Conservation (phyloP, 1,139 yeast species). For the Pneumocystis carinii region DNA sequence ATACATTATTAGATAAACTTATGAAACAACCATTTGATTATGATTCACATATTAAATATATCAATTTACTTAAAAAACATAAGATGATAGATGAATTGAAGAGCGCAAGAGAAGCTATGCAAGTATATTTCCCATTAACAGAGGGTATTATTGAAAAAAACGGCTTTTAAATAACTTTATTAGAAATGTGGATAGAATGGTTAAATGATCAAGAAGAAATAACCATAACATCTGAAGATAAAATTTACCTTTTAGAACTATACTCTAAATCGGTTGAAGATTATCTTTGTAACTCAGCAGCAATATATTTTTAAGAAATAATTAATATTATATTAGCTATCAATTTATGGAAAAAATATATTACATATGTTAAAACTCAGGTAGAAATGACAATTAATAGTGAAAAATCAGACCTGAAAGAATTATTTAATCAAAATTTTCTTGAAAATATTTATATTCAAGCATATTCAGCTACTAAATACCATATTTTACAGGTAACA, state of each 20-base stretch:
- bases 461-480: conserved; percentile 22
- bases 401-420: conserved; percentile 3
- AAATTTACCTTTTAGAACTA: conserved; percentile 12
- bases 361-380: conserved; percentile 12
- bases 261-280: conserved; percentile 16
- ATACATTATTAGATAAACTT: background rate
- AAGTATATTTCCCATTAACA: conserved; percentile 8
- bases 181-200: conserved; percentile 10
- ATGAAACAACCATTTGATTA: background rate
- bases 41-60: conserved; percentile 1
- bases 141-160: background rate
- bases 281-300: conserved; percentile 10
- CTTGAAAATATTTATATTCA: conserved; percentile 8
- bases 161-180: background rate
- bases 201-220: background rate
- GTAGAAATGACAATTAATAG: conserved; percentile 14
- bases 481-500: conserved; percentile 25
- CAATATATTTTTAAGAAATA: background rate
- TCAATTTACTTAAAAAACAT: background rate
- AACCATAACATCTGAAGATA: conserved; percentile 4
- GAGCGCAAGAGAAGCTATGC: conserved; percentile 4
- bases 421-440: conserved; percentile 7
- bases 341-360: conserved; percentile 17
- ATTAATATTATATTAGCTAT: conserved; percentile 2
- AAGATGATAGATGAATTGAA: background rate